A percentile compares a stretch with the other conserved stretches of the same genome.
Conservation (phyloP, 768 basidiomycete genomes). For the Pilatotrama ljubarskyi region DNA sequence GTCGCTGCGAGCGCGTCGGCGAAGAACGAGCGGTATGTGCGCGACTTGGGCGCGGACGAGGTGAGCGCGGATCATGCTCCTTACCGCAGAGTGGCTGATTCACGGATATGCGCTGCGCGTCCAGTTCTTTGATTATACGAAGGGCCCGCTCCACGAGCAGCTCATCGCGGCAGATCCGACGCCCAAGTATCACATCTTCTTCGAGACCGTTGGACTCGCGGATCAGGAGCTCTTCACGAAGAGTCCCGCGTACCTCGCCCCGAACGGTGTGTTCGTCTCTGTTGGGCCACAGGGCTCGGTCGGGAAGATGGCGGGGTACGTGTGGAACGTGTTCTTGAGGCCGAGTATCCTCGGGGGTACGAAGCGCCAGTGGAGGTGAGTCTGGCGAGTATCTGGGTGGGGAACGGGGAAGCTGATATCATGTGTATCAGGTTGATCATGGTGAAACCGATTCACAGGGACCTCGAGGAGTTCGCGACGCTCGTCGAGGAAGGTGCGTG, state of each 20-base stretch:
- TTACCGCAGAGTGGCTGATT: too few species aligned
- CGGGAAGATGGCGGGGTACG: slow-evolving; percentile 33
- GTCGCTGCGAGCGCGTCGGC: slow-evolving; percentile 62
- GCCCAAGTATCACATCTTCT: slow-evolving; percentile 55
- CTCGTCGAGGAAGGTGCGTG: slow-evolving; percentile 24
- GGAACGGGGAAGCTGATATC: too few species aligned
- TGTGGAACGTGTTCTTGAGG: slow-evolving; percentile 35
- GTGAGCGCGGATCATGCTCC: slow-evolving; percentile 33
- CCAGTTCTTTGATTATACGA: slow-evolving; percentile 63
- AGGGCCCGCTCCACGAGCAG: slow-evolving; percentile 47
- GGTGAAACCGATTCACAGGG: slow-evolving; percentile 34
- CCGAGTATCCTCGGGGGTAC: slow-evolving; percentile 58
- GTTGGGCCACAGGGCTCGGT: slow-evolving; percentile 48
- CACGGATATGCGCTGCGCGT: not conserved
- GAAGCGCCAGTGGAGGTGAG: slow-evolving; percentile 48
- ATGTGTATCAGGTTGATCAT: slow-evolving; percentile 34
- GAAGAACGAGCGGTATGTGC: slow-evolving; percentile 60
- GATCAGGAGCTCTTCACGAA: slow-evolving; percentile 51
- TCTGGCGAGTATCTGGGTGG: not conserved
- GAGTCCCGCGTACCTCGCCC: slow-evolving; percentile 54
- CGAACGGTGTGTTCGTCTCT: slow-evolving; percentile 52
- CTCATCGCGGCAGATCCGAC: slow-evolving; percentile 46
- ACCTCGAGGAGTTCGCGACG: slow-evolving; percentile 36
- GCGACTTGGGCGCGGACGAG: slow-evolving; percentile 63
- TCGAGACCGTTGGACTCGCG: slow-evolving; percentile 56